Evolutionary conservation across 139 green algal species (phyloP).

Genomic region (Tetradesmus obliquus): DNA sequence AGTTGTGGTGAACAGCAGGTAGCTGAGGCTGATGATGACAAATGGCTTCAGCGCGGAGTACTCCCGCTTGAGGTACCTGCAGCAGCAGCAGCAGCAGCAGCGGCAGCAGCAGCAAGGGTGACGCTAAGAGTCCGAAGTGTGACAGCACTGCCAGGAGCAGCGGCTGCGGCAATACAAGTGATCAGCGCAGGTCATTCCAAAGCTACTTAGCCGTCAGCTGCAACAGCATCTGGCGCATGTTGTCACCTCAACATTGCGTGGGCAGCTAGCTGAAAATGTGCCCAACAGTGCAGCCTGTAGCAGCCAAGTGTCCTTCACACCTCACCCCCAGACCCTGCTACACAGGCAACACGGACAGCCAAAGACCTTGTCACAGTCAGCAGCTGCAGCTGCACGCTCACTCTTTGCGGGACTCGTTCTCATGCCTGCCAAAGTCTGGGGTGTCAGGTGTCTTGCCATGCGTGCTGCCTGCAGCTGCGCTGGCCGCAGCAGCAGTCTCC

Average conservation of each 20-base stretch:
- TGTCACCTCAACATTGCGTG: too few species aligned
- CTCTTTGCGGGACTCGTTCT: slow-evolving; percentile 40
- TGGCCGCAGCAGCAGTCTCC: neutral
- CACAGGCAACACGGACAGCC: too few species aligned
- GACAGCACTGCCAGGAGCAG: neutral
- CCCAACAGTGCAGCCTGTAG: too few species aligned
- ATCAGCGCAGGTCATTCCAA: too few species aligned
- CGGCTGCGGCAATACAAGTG: neutral
- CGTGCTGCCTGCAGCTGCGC: neutral
- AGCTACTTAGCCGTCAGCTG: too few species aligned
- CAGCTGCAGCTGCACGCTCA: neutral
- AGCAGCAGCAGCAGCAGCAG: neutral
- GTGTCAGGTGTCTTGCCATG: neutral
- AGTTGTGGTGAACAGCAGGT: slow-evolving; percentile 88
- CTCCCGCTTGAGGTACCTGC: slow-evolving; percentile 46
- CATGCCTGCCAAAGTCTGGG: slow-evolving; percentile 38
- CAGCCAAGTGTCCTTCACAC: too few species aligned
- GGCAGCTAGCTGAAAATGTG: too few species aligned
- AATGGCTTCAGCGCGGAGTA: slow-evolving; percentile 78
- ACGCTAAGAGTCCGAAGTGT: neutral
- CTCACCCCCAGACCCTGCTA: too few species aligned
- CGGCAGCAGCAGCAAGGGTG: slow-evolving; percentile 1
- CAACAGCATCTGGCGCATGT: too few species aligned
- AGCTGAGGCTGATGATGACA: slow-evolving; percentile 83
- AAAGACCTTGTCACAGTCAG: too few species aligned